Base-by-base conservation (phyloP, 2,329 filamentous ascomycete genomes). In the Capronia epimyces region DNA sequence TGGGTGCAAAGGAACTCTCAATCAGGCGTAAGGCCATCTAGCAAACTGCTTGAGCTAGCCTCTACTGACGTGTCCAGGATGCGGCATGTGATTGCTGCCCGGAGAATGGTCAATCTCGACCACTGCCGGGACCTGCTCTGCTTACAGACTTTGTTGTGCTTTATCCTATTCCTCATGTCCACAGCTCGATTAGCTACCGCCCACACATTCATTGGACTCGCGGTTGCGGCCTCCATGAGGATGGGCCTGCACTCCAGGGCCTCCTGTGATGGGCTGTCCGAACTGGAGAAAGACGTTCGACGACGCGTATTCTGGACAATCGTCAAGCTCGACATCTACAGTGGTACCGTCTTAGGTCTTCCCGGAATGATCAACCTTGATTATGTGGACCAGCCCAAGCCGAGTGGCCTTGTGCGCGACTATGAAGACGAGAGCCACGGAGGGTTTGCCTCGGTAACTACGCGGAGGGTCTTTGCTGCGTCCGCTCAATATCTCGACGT, bases 301-400 rank as follows among this genome's bases (percentile, higher is more conserved):
- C 34, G 48, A 16, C 18, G 47, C 12, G 43, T 52, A 5, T 58
- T 58, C 18, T 58, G 56, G 56, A 49, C 50, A 6, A 50, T 54
- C 5, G 49, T 56, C 43, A 58, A 58, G 25, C 53, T 56, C 6
- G 56, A 58, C 34, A 52, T 58, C 15, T 58, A 58, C 43, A 52
- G 47, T 37, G 43, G 56, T 25, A 49, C 34, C 20, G 49, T 54
- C 21, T 44, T 58, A 1, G 56, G 56, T 22, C 45, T 58, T 21
- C 56, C 56, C 3, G 44, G 34, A n/a, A 42, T 58, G 41, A 46
- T 58, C 25, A 48, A 56, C 27, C 44, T 58, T 20, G 43, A 46
- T 15, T 46, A 56, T 44, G 56, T 54, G 20, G 56, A 58, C 31
- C 55, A 55, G 22, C 29, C 42, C 20, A 52, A 49, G 15, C 53